These are phyloP conservation scores for Phytopythium delawarense DNA, from an alignment of 352 stramenopile species.

Conservation along the genomic window DNA sequence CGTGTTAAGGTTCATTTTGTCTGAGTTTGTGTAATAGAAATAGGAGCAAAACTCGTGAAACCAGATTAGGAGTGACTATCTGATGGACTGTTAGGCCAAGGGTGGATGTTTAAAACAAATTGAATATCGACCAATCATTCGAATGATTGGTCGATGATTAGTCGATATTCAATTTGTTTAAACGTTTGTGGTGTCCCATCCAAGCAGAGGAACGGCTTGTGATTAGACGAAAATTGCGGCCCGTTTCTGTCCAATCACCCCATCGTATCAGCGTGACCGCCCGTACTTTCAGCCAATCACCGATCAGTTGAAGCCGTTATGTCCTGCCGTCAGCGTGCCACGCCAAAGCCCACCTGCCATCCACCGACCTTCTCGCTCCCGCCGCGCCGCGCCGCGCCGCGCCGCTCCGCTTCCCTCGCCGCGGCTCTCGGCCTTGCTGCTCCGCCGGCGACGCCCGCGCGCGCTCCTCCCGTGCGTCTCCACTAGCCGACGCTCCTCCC, in stretches of 20 bases:
- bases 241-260: neutral
- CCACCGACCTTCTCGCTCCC: too few relatives aligned
- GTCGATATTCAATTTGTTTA: too few relatives aligned
- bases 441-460: neutral
- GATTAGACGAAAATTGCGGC: neutral
- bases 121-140: too few relatives aligned
- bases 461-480: neutral
- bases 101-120: too few relatives aligned
- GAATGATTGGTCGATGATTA: too few relatives aligned
- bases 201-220: neutral
- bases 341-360: too few relatives aligned
- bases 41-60: too few relatives aligned
- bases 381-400: neutral
- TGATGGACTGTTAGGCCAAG: too few relatives aligned
- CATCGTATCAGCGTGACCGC: neutral
- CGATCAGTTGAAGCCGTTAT: neutral
- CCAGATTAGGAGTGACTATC: too few relatives aligned
- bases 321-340: neutral
- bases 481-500: neutral
- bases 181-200: too few relatives aligned
- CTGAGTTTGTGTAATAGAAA: too few relatives aligned
- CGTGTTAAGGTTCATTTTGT: too few relatives aligned
- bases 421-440: neutral
- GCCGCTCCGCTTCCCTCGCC: neutral
- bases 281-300: constrained; percentile 1